These are phyloP conservation scores for Phascolomyces articulosus DNA, from an alignment of 371 early-diverging fungal species.

Conservation along the genomic window DNA sequence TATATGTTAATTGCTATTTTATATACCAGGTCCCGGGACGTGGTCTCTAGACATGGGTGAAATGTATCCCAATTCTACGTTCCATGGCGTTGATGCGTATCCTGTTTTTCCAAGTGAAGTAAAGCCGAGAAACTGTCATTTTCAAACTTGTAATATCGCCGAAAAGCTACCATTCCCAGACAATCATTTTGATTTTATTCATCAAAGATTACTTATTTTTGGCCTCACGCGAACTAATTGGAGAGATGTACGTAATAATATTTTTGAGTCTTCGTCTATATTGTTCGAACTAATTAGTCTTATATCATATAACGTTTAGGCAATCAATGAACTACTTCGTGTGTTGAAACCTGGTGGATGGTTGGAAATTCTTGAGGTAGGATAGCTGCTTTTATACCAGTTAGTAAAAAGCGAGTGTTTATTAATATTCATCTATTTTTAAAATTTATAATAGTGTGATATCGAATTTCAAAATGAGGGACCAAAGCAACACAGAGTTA, in stretches of 20 bases:
- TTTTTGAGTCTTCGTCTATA: no score
- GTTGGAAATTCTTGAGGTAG: slow-evolving; percentile 23
- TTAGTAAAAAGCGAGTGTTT: not conserved
- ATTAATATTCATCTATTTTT: not conserved
- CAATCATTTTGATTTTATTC: slow-evolving; percentile 56
- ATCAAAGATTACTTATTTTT: slow-evolving; percentile 47
- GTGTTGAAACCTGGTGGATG: slow-evolving; percentile 25
- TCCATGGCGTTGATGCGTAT: slow-evolving; percentile 22
- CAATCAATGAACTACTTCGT: slow-evolving; percentile 15
- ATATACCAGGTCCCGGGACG: slow-evolving; percentile 43
- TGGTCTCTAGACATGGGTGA: slow-evolving; percentile 26
- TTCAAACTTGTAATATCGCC: slow-evolving; percentile 53
- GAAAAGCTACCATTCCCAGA: slow-evolving; percentile 56
- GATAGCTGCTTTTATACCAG: no score
- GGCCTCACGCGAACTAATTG: slow-evolving; percentile 34
- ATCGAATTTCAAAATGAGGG: slow-evolving; percentile 12
- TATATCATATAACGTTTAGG: no score
- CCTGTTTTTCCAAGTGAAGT: slow-evolving; percentile 17
- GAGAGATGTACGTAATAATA: slow-evolving; percentile 20
- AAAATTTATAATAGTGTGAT: not conserved
- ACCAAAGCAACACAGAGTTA: slow-evolving; percentile 5
- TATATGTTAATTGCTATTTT: slow-evolving; percentile 13
- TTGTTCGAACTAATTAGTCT: no score
- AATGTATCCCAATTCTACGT: slow-evolving; percentile 21
- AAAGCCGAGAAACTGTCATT: slow-evolving; percentile 38